A percentile compares a stretch with the other conserved stretches of the same genome.
Evolutionary conservation across 2,329 filamentous ascomycete genomes (phyloP).

Genomic region (Xylaria sp.): DNA sequence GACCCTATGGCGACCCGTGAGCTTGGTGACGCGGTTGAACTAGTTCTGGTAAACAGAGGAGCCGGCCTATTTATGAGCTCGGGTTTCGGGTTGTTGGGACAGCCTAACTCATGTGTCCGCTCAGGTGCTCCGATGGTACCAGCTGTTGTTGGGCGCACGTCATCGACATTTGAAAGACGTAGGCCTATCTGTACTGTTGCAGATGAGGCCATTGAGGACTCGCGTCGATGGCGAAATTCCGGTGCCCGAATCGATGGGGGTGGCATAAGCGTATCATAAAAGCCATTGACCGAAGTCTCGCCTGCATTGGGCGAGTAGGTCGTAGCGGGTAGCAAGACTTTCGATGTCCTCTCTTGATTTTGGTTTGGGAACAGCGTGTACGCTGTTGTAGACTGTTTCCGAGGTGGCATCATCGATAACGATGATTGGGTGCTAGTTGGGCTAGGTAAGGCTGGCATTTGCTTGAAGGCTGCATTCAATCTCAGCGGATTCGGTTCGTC

Average conservation of each 20-base stretch:
- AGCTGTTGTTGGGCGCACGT: conserved; percentile 50
- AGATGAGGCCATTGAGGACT: conserved; percentile 67
- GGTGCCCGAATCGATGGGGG: conserved; percentile 51
- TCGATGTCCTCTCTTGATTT: conserved; percentile 41
- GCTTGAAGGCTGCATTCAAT: conserved; percentile 42
- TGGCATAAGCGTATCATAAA: conserved; percentile 46
- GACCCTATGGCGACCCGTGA: conserved; percentile 31
- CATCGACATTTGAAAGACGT: conserved; percentile 65
- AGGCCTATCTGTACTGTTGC: conserved; percentile 76
- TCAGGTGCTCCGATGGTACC: conserved; percentile 42
- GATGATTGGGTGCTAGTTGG: conserved; percentile 43
- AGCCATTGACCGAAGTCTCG: conserved; percentile 22
- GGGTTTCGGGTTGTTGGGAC: conserved; percentile 35
- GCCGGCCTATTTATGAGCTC: conserved; percentile 38
- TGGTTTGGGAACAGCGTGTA: conserved; percentile 50
- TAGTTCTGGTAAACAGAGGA: conserved; percentile 38
- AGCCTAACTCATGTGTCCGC: conserved; percentile 48
- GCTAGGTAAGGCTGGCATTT: conserved; percentile 32
- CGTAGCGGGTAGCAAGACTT: conserved; percentile 53
- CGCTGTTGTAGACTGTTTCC: conserved; percentile 43
- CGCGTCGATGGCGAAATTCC: conserved; percentile 55
- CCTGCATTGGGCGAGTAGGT: conserved; percentile 48
- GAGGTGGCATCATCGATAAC: conserved; percentile 37
- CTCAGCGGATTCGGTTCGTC: conserved; percentile 43
- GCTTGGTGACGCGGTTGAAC: conserved; percentile 33